These are phyloP conservation scores for Pythium monospermum DNA, from an alignment of 352 stramenopile species.

Conservation along the genomic window DNA sequence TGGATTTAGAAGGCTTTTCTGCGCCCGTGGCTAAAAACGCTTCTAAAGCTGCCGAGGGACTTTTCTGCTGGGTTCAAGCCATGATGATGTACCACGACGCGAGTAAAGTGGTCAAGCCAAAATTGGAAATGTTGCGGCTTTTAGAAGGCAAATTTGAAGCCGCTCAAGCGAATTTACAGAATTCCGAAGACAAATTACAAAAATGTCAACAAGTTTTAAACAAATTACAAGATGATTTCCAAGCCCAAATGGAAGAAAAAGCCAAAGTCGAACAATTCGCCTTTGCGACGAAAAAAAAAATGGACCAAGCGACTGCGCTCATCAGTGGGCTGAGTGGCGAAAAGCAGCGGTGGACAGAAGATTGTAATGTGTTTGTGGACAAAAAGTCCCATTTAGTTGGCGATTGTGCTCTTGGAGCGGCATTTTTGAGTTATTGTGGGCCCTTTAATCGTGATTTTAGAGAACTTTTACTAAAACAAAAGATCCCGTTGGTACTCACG, in stretches of 20 bases:
- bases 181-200: slow-evolving; percentile 64
- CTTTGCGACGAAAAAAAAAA: slow-evolving; percentile 77
- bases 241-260: slow-evolving; percentile 88
- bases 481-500: slow-evolving; percentile 65
- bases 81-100: slow-evolving; percentile 92
- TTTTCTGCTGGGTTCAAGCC: slow-evolving; percentile 88
- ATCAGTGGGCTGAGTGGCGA: slow-evolving; percentile 86
- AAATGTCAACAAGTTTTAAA: slow-evolving; percentile 63
- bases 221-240: slow-evolving; percentile 80
- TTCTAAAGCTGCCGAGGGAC: slow-evolving; percentile 85
- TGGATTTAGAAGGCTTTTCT: slow-evolving; percentile 83
- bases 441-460: slow-evolving; percentile 88
- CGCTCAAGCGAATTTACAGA: slow-evolving; percentile 65
- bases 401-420: slow-evolving; percentile 78
- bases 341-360: slow-evolving; percentile 83
- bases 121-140: slow-evolving; percentile 88
- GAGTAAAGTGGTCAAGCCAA: slow-evolving; percentile 92
- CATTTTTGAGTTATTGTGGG: slow-evolving; percentile 88
- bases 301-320: slow-evolving; percentile 86
- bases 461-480: slow-evolving; percentile 50
- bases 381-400: slow-evolving; percentile 78
- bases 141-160: slow-evolving; percentile 84
- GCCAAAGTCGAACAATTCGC: slow-evolving; percentile 83
- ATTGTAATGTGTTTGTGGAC: slow-evolving; percentile 84
- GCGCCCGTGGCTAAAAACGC: slow-evolving; percentile 80